These are phyloP conservation scores for Phaeophleospora eucalypticola DNA, from an alignment of 2,329 filamentous ascomycete genomes.

Conservation along the genomic window DNA sequence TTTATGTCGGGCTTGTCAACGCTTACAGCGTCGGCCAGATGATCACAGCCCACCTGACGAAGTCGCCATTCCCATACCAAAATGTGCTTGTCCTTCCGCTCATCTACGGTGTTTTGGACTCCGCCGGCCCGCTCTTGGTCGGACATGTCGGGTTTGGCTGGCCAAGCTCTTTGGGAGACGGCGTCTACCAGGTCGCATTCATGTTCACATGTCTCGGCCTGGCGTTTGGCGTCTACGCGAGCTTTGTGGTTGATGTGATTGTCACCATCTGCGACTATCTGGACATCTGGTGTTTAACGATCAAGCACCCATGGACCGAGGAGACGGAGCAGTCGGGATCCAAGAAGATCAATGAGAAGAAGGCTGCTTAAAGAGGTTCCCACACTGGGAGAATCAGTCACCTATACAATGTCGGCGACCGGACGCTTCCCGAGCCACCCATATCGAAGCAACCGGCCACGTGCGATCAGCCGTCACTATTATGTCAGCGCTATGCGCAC, in stretches of 20 bases:
- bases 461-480: background rate
- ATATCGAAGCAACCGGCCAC: no score
- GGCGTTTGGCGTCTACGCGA: constrained; percentile 87
- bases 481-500: background rate
- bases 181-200: constrained; percentile 84
- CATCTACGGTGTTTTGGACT: constrained; percentile 73
- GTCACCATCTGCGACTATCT: constrained; percentile 96
- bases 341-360: constrained; percentile 17
- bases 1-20: constrained; percentile 87
- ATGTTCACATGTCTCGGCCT: constrained; percentile 83
- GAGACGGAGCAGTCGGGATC: constrained; percentile 20
- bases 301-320: constrained; percentile 69
- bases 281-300: constrained; percentile 97
- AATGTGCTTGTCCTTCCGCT: constrained; percentile 81
- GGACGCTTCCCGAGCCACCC: background rate
- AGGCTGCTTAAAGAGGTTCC: constrained; percentile 10
- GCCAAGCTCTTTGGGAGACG: constrained; percentile 66
- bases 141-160: constrained; percentile 56
- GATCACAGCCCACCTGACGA: constrained; percentile 89
- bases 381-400: background rate
- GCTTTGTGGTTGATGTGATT: constrained; percentile 95
- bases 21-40: constrained; percentile 88
- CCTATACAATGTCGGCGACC: background rate
- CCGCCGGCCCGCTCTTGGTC: constrained; percentile 64
- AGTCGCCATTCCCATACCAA: constrained; percentile 81